Evolutionary conservation across 2,329 filamentous ascomycete species (phyloP).

Genomic region (Ophiostoma triangulosporum): DNA sequence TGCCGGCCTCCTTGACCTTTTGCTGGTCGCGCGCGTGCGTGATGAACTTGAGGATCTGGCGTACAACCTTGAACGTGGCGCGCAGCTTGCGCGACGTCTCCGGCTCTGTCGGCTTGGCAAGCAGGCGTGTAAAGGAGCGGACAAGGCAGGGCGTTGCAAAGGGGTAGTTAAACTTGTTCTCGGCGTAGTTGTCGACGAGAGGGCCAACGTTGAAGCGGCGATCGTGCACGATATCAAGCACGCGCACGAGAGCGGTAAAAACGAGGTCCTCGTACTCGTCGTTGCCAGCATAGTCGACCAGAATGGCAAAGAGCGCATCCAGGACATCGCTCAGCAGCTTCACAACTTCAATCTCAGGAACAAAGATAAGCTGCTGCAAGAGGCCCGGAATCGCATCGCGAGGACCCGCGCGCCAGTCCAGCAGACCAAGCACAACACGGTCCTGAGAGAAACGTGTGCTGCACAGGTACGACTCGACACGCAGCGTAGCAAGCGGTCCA

Average conservation of each 20-base stretch:
- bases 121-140: constrained; percentile 69
- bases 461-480: constrained; percentile 74
- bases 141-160: constrained; percentile 83
- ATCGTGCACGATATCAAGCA: constrained; percentile 88
- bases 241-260: constrained; percentile 78
- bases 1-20: constrained; percentile 73
- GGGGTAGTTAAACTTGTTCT: constrained; percentile 81
- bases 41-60: constrained; percentile 88
- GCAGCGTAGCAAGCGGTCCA: constrained; percentile 66
- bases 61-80: constrained; percentile 87
- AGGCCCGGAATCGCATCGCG: constrained; percentile 59
- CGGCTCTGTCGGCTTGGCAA: constrained; percentile 70
- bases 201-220: constrained; percentile 84
- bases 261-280: constrained; percentile 88
- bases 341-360: constrained; percentile 94
- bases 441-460: constrained; percentile 94
- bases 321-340: constrained; percentile 85
- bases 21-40: constrained; percentile 79
- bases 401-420: constrained; percentile 72
- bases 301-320: constrained; percentile 77
- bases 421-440: constrained; percentile 64
- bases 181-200: constrained; percentile 81
- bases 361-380: constrained; percentile 75
- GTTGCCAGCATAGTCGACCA: constrained; percentile 81
- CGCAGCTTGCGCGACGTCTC: constrained; percentile 74